Evolutionary conservation across 23 red algal species (phyloP).

Genomic region (Gracilaria caudata): DNA sequence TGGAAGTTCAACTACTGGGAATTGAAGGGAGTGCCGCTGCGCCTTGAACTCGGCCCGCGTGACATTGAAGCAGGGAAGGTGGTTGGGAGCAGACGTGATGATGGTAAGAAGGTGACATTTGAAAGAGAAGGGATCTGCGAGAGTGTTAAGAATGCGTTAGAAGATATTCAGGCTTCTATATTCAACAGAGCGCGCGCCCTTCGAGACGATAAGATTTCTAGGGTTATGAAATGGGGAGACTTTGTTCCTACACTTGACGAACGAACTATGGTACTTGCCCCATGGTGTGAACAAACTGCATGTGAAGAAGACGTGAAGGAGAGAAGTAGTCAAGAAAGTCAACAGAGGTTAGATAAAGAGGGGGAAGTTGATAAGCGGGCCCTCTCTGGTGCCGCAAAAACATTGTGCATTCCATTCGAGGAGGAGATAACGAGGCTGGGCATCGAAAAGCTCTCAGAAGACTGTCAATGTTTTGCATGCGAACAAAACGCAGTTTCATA

Average conservation of each 20-base stretch:
- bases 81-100: constrained; percentile 62
- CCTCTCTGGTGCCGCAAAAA: constrained; percentile 87
- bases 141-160: constrained; percentile 39
- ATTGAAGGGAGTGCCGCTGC: constrained; percentile 89
- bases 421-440: constrained; percentile 81
- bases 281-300: constrained; percentile 80
- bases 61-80: constrained; percentile 77
- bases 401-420: constrained; percentile 93
- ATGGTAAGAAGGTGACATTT: constrained; percentile 64
- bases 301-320: constrained; percentile 97
- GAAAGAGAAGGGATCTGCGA: constrained; percentile 20
- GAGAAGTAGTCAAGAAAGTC: constrained; percentile 75
- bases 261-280: constrained; percentile 79
- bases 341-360: constrained; percentile 35
- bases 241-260: constrained; percentile 82
- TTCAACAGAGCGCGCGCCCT: constrained; percentile 41
- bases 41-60: constrained; percentile 92
- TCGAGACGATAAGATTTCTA: constrained; percentile 49
- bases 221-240: constrained; percentile 68
- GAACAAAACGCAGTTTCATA: constrained; percentile 54
- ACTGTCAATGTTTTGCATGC: constrained; percentile 88
- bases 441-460: constrained; percentile 30
- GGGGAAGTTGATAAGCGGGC: constrained; percentile 62
- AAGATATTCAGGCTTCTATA: constrained; percentile 47
- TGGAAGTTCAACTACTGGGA: constrained; percentile 99